Evolutionary conservation across 1,284 basidiomycete genomes (phyloP), one percentile per base, ranked within the genome.

Genomic region (Ceratobasidium sp.): DNA sequence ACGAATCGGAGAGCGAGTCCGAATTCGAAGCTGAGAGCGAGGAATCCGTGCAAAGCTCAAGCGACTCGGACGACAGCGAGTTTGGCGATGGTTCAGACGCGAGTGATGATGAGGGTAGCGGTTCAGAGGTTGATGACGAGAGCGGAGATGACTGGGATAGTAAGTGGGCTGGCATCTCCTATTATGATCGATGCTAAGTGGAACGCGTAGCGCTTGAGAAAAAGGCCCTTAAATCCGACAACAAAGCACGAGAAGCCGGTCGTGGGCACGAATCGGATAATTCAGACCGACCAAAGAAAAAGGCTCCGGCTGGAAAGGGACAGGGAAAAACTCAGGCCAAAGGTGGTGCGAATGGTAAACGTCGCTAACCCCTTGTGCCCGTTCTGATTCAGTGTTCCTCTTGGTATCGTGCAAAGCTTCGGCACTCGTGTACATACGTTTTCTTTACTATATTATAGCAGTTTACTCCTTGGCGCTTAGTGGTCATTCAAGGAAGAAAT

Each of bases 61-160:
- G 86, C 80, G 88, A 86, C 78, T 86, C 82, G 64, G 89, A 87
- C 7, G 90, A 85, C 71, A 92, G 90, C 77, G 88, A 83, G 17
- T 92, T 46, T 61, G 65, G 88, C 76, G 86, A 85, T 76, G 86
- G 84, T 69, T 90, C 90, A n/a, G 89, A 91, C 78, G 91, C 88
- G 15, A 91, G 90, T 82, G 90, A 88, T 0, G 91, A 89, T 80
- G 89, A 89, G 67, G 91, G 87, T 49, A 89, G 89, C 78, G 91
- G 84, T 13, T 92, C 90, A 62, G 91, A 91, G 82, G 92, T 89
- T 79, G 89, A 86, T 76, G 90, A 90, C 13, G 91, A 89, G 44
- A 94, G 92, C 77, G 94, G 95, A 37, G 95, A 97, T 78, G 96
- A 97, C 81, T 98, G 96, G 96, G 96, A 97, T 82, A 76, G 74